phyloP scores from a whole-genome alignment of 75 land plant genomes.

The Cupressus sempervirens region DNA sequence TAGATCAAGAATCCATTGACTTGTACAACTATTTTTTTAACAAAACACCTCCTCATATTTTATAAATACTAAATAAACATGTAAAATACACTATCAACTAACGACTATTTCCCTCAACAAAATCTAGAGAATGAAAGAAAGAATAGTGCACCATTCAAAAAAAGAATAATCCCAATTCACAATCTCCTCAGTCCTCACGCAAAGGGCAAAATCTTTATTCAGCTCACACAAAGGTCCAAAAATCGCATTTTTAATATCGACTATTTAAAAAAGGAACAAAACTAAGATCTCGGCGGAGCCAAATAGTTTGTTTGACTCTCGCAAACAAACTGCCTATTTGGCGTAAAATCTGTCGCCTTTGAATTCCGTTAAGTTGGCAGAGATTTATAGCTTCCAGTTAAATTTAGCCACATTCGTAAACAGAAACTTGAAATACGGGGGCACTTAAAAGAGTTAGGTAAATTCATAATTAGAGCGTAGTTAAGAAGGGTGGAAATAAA shows the following conservation, averaged over 20 bases:
- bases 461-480: not conserved
- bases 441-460: not conserved
- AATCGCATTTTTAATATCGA: slow-evolving; percentile 8
- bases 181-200: too few species aligned
- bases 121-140: too few species aligned
- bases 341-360: not conserved
- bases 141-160: too few species aligned
- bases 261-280: not conserved
- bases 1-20: too few species aligned
- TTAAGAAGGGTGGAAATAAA: not conserved
- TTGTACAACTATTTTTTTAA: too few species aligned
- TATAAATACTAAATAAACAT: too few species aligned
- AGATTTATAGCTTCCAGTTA: not conserved
- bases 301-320: not conserved
- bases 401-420: not conserved
- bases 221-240: not conserved
- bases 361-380: slow-evolving; percentile 1
- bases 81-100: too few species aligned
- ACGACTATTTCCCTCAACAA: too few species aligned
- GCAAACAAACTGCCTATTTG: too few species aligned
- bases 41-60: too few species aligned
- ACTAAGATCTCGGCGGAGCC: not conserved
- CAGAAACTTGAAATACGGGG: not conserved
- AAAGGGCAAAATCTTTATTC: too few species aligned
- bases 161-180: too few species aligned